Conservation (phyloP, 2,329 filamentous ascomycete genomes). For the Penicillium sclerotiorum region DNA sequence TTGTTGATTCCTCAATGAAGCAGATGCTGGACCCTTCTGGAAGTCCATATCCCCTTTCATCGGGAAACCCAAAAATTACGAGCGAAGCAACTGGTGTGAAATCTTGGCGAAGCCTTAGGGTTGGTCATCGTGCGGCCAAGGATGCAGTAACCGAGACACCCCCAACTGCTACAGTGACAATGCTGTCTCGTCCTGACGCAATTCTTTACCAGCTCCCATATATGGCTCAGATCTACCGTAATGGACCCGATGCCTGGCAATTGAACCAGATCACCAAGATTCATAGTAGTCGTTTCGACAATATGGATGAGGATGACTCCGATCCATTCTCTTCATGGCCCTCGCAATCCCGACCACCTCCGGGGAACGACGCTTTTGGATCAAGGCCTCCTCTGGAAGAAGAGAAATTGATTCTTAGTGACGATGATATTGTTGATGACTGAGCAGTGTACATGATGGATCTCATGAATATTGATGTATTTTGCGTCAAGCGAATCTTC, state of each 20-base stretch:
- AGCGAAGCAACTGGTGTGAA: conserved; percentile 33
- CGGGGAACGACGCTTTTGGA: conserved; percentile 26
- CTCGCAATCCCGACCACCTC: not conserved
- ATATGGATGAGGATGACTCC: conserved; percentile 47
- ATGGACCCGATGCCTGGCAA: conserved; percentile 51
- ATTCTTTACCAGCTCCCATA: conserved; percentile 86
- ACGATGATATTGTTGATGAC: conserved; percentile 82
- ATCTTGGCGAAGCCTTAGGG: conserved; percentile 35
- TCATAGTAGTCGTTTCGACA: conserved; percentile 45
- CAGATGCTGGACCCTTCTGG: conserved; percentile 37
- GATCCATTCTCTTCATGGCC: not conserved
- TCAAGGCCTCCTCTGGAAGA: conserved; percentile 46
- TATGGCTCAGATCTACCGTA: conserved; percentile 65
- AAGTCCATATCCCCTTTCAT: conserved; percentile 48
- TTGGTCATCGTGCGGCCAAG: conserved; percentile 9
- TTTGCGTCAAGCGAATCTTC: not conserved
- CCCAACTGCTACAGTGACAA: conserved; percentile 20
- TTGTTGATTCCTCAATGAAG: conserved; percentile 55
- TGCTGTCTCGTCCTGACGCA: conserved; percentile 41
- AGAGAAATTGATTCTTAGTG: conserved; percentile 72
- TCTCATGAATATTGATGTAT: not conserved
- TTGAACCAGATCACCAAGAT: conserved; percentile 69
- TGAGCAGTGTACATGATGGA: conserved; percentile 20
- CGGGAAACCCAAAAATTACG: too few relatives aligned
- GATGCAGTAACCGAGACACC: conserved; percentile 1